A percentile compares a stretch with the other conserved stretches of the same genome.
These are phyloP conservation scores for Backusella psychrophila DNA, from an alignment of 192 early-diverging fungal genomes.

Conservation along the genomic window DNA sequence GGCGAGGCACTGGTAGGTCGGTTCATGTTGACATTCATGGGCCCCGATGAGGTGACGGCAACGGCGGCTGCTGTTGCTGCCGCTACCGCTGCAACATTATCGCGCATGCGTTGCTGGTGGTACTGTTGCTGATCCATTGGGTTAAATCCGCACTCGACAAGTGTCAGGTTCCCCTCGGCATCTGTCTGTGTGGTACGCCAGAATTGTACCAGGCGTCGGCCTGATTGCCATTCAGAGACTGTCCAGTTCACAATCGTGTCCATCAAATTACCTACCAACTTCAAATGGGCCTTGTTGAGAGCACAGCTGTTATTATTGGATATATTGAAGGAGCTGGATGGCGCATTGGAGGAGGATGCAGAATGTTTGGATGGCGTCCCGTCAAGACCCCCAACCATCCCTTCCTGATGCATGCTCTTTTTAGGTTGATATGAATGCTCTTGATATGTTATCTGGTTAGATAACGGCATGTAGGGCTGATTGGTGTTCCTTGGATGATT, in stretches of 20 bases:
- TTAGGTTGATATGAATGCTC: not conserved
- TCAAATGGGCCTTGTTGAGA: constrained; percentile 73
- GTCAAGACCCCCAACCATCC: not conserved
- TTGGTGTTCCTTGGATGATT: not conserved
- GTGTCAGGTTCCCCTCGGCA: not conserved
- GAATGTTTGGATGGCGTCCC: not conserved
- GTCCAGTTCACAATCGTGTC: constrained; percentile 67
- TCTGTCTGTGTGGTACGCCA: constrained; percentile 41
- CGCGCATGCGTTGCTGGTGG: constrained; percentile 6
- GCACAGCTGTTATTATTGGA: constrained; percentile 11
- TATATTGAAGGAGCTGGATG: not conserved
- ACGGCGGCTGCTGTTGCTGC: constrained; percentile 2
- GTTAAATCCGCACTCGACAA: constrained; percentile 1
- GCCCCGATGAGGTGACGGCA: not conserved
- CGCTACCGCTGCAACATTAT: not conserved
- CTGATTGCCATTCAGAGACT: constrained; percentile 58
- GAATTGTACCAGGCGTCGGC: constrained; percentile 70
- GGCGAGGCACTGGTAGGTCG: not conserved
- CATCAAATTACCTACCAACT: constrained; percentile 64
- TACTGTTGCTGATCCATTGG: constrained; percentile 7
- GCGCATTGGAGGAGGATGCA: not conserved
- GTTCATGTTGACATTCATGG: not conserved
- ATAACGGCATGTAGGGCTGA: not conserved
- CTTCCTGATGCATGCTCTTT: not conserved
- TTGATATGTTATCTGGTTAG: not conserved